Evolutionary conservation across 2,329 filamentous ascomycete species (phyloP), one percentile per base, ranked within the genome.

Genomic region (Teratosphaeria destructans): DNA sequence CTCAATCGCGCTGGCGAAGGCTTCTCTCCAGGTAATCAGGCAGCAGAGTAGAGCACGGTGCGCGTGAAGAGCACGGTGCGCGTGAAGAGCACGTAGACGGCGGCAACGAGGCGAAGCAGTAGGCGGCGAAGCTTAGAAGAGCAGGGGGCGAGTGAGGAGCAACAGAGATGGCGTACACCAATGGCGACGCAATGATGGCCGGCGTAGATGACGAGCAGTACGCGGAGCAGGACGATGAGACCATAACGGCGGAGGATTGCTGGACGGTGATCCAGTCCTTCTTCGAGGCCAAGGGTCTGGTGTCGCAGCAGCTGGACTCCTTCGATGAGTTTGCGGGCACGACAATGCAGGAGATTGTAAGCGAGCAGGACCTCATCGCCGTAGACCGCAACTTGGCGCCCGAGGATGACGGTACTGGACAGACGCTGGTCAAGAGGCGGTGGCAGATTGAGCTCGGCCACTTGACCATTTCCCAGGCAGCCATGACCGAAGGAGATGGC

Each of bases 261-360:
- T 99, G 95, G 94, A 89, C 88, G 65, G 93, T 97, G 71, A 97
- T 99, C 73, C 91, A 89, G 59, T 89, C 94, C 10, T 97, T 96
- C 80, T 99, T 99, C 78, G 90, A 96, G 68, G 84, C 86, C 63
- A 99, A 97, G 77, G 93, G 94, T 70, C 82, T 99, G 35, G 94
- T 96, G 26, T 96, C 94, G 16, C 93, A 99, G 76, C 94, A 99
- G 79, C 86, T 97, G 63, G 93, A 97, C 74, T 99, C 95, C 0
- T 99, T 96, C 77, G 91, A 99, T 76, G 92, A 97, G 73, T 99
- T 99, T 71, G 92, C 94, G 60, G 86, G 88, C 61, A 91, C 89
- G 26, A 96, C 92, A 0, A 93, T 99, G 76, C 92, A 97, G 71
- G 90, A 96, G 68, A 85, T 99, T 61, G 88, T 99, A 61, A 87